A percentile compares a stretch with the other conserved stretches of the same genome.
Evolutionary conservation across 2,329 filamentous ascomycete species (phyloP).

Genomic region (Talaromyces islandicus): DNA sequence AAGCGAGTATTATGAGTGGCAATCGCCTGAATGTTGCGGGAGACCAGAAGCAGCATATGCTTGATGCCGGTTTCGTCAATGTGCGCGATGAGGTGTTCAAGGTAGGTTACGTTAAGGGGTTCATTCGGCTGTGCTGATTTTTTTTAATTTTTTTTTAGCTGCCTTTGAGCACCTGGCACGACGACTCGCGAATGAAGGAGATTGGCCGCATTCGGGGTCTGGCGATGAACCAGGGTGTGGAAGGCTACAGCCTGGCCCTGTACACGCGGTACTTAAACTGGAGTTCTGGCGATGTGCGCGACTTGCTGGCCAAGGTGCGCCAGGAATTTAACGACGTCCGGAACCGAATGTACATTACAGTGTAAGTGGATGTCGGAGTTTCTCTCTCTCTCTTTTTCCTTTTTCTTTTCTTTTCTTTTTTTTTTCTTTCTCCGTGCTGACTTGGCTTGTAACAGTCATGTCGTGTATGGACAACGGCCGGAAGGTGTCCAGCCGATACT

Average conservation of each 20-base stretch:
- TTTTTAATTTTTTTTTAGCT: conserved; percentile 19
- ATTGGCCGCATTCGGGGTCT: conserved; percentile 41
- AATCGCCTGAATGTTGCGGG: conserved; percentile 23
- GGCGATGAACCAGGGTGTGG: conserved; percentile 34
- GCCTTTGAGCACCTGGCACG: conserved; percentile 40
- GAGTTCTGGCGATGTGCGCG: conserved; percentile 39
- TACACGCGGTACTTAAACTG: conserved; percentile 38
- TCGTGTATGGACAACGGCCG: conserved; percentile 9
- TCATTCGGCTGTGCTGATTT: conserved; percentile 15
- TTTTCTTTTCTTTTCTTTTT: no score
- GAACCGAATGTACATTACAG: conserved; percentile 22
- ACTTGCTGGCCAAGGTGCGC: conserved; percentile 26
- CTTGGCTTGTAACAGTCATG: background rate
- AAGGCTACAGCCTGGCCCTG: conserved; percentile 38
- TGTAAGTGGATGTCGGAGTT: conserved; percentile 12
- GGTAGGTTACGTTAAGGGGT: background rate
- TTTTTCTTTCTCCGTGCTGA: background rate
- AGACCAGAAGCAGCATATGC: conserved; percentile 33
- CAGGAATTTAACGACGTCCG: conserved; percentile 21
- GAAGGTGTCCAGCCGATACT: background rate
- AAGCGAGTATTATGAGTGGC: conserved; percentile 11
- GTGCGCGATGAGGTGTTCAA: conserved; percentile 28
- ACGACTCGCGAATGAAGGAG: conserved; percentile 45
- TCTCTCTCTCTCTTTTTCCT: no score
- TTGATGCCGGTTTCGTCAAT: conserved; percentile 38